Conservation (phyloP, 768 basidiomycete genomes). For the Holtermannia corniformis region DNA sequence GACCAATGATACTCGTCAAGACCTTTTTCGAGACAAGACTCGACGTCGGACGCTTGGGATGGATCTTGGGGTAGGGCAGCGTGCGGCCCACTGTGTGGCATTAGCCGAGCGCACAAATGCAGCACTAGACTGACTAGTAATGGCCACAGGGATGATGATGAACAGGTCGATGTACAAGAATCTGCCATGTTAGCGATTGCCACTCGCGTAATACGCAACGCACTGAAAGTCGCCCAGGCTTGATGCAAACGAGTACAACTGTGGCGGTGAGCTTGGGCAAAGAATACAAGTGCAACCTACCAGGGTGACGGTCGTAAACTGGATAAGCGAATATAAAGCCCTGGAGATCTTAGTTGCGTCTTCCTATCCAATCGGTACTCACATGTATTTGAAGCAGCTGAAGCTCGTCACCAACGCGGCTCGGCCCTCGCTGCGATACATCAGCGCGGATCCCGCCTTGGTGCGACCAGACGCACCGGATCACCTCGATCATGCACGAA, state of each 20-base stretch:
- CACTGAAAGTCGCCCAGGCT: conserved; percentile 94
- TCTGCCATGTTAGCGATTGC: conserved; percentile 43
- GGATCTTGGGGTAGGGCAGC: conserved; percentile 73
- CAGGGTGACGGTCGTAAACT: conserved; percentile 94
- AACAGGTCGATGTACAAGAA: conserved; percentile 97
- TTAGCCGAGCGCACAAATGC: not conserved
- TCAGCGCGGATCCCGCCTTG: not conserved
- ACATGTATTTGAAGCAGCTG: conserved; percentile 99
- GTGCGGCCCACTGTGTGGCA: conserved; percentile 76
- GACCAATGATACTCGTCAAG: conserved; percentile 81
- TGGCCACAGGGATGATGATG: conserved; percentile 93
- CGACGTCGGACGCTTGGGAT: conserved; percentile 84
- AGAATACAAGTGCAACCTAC: conserved; percentile 7
- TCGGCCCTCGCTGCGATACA: conserved; percentile 57
- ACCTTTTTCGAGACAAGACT: conserved; percentile 94
- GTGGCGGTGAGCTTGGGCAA: not conserved
- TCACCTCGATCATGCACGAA: conserved; percentile 88
- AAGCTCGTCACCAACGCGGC: conserved; percentile 96
- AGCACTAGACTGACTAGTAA: conserved; percentile 64
- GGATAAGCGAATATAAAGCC: conserved; percentile 96
- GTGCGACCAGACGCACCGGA: conserved; percentile 47
- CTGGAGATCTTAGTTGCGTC: conserved; percentile 44
- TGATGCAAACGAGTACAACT: conserved; percentile 87
- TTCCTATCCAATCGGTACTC: conserved; percentile 40
- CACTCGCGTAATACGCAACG: conserved; percentile 21